These are phyloP conservation scores for Fusarium compactum DNA, from an alignment of 2,329 filamentous ascomycete genomes.

Conservation along the genomic window DNA sequence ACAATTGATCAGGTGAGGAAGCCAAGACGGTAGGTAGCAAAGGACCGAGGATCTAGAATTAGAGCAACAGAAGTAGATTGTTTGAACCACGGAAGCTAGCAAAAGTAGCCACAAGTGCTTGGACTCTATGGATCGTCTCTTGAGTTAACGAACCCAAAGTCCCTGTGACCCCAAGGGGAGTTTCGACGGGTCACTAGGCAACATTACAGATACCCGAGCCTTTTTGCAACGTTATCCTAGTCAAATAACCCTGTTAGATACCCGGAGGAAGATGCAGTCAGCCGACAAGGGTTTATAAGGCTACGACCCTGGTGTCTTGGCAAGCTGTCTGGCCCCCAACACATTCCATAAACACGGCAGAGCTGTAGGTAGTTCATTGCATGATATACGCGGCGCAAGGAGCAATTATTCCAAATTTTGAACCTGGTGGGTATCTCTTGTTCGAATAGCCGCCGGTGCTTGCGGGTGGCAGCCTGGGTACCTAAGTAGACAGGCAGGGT, in stretches of 20 bases:
- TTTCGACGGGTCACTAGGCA: neutral
- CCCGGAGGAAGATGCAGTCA: neutral
- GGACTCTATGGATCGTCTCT: neutral
- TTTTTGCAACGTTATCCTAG: neutral
- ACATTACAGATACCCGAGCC: neutral
- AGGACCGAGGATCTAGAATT: neutral
- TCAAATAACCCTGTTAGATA: too few relatives aligned
- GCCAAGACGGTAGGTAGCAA: too few relatives aligned
- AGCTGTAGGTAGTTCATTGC: neutral
- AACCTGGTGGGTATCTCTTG: neutral
- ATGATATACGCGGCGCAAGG: too few relatives aligned
- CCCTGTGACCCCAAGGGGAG: neutral
- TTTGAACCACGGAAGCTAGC: neutral
- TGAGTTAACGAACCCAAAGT: neutral
- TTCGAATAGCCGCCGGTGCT: neutral
- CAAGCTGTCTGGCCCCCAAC: neutral
- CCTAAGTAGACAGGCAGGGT: too few relatives aligned
- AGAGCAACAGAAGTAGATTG: rapidly evolving
- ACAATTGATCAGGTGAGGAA: neutral
- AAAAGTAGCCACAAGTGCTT: neutral
- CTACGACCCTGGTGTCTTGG: neutral
- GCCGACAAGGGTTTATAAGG: neutral
- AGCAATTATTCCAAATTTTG: neutral
- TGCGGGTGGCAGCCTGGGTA: neutral
- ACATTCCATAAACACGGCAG: neutral